phyloP scores from a whole-genome alignment of 148 eudicot species.

The Pouteria glomerata region DNA sequence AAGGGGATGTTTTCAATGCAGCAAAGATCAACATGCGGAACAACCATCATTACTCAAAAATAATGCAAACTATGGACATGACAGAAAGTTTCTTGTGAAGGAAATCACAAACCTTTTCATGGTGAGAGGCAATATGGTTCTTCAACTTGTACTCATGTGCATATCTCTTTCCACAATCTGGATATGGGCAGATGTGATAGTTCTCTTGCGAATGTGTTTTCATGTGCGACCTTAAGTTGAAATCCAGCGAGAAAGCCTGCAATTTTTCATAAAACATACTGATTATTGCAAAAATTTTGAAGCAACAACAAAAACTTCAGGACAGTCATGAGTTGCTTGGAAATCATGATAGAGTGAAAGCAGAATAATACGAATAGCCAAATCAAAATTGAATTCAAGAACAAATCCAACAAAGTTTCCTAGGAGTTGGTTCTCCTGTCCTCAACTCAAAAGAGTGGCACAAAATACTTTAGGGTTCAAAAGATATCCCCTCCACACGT shows the following conservation, averaged over 20 bases:
- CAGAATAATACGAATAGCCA: too few relatives aligned
- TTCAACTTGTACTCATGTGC: constrained; percentile 94
- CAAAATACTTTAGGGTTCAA: too few relatives aligned
- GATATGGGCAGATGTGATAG: constrained; percentile 85
- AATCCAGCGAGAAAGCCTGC: constrained; percentile 97
- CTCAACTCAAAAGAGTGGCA: too few relatives aligned
- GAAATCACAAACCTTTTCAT: constrained; percentile 66
- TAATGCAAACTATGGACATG: background rate
- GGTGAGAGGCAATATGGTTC: constrained; percentile 75
- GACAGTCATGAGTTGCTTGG: background rate
- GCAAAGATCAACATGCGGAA: too few relatives aligned
- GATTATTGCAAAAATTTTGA: background rate
- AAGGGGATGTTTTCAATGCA: too few relatives aligned
- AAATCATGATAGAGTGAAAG: too few relatives aligned
- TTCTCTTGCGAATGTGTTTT: constrained; percentile 98
- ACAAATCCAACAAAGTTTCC: too few relatives aligned
- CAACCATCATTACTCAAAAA: background rate
- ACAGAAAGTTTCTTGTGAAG: background rate
- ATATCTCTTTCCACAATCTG: constrained; percentile 93
- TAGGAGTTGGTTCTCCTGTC: too few relatives aligned
- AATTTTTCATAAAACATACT: constrained; percentile 1
- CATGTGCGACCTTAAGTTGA: constrained; percentile 94
- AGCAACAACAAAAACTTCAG: background rate
- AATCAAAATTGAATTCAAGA: too few relatives aligned
- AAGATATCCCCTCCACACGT: too few relatives aligned